Evolutionary conservation across 768 basidiomycete genomes (phyloP), one percentile per base, ranked within the genome.

Genomic region (Hericium coralloides): DNA sequence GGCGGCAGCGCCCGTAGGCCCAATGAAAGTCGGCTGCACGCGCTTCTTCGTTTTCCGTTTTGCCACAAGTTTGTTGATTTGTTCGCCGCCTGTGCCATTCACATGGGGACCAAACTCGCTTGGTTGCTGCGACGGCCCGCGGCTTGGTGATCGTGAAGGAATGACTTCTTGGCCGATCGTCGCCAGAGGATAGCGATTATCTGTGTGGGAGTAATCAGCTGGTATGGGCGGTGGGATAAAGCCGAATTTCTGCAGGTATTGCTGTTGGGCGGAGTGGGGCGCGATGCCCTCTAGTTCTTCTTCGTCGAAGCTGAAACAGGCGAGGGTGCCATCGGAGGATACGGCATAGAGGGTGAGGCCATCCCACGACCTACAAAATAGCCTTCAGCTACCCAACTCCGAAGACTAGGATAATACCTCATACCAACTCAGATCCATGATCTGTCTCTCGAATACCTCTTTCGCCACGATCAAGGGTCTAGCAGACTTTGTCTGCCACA

Each of bases 351-450:
- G 79, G 2, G 89, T 89, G 48, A 89, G 77, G 9, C 97, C 97
- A 66, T 98, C 95, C 70, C 81, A 83, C 9, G 94, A 94, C 94
- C 94, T 97, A 61, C 3, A 18, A 43, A 52, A 17, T 8, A 7
- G 43, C 43, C 41, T 12, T 15, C 18, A 18, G 18, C 4, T n/a
- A 1, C 6, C 31, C 31, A 18, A 1, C 1, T 6, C 12, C 15
- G 8, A 18, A 2, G 41, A 1, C 41, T n/a, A 17, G 3, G 12
- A 17, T 6, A 43, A 18, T 43, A 38, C 26, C 12, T n/a, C 86
- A 63, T 64, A 95, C 97, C 97, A 99, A 66, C 85, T 91, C 17
- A 99, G 76, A 69, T 99, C 97, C 80, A 98, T 86, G 50, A 98
- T 91, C 63, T 95, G 91, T 58, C 95, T 74, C 55, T 95, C 94